These are phyloP conservation scores for Penicillium manginii DNA, from an alignment of 495 filamentous ascomycete species.

Conservation along the genomic window DNA sequence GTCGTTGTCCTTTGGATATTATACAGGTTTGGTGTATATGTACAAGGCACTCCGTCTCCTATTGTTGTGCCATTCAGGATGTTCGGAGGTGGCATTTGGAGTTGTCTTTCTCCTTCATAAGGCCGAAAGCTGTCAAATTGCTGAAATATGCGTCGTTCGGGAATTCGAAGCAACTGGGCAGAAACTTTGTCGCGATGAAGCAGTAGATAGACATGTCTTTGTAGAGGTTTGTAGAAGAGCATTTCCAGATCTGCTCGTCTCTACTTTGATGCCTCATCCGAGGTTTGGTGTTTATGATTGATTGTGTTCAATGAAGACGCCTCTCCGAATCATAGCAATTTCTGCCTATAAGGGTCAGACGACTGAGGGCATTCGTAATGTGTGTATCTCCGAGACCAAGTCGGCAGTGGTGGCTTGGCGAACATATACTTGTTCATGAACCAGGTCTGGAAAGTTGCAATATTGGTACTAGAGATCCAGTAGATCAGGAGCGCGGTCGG, in stretches of 20 bases:
- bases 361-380: constrained; percentile 11
- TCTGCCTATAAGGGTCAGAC: constrained; percentile 27
- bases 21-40: neutral
- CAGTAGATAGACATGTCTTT: no score
- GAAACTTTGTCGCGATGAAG: no score
- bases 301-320: neutral
- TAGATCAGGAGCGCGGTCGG: constrained; percentile 72
- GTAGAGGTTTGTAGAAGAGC: no score
- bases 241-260: no score
- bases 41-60: neutral
- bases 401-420: constrained; percentile 23
- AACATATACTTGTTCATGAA: constrained; percentile 44
- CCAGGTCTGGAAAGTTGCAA: constrained; percentile 43
- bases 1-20: neutral
- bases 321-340: constrained; percentile 18
- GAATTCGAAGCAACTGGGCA: no score
- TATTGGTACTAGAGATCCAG: constrained; percentile 63
- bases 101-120: no score
- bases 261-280: no score
- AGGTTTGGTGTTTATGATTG: no score
- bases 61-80: no score
- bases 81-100: no score
- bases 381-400: constrained; percentile 25
- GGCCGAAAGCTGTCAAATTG: no score
- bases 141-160: no score